A percentile compares a stretch with the other conserved stretches of the same genome.
phyloP scores from a whole-genome alignment of 2,329 filamentous ascomycete species.

The Aspergillus novoparasiticus region DNA sequence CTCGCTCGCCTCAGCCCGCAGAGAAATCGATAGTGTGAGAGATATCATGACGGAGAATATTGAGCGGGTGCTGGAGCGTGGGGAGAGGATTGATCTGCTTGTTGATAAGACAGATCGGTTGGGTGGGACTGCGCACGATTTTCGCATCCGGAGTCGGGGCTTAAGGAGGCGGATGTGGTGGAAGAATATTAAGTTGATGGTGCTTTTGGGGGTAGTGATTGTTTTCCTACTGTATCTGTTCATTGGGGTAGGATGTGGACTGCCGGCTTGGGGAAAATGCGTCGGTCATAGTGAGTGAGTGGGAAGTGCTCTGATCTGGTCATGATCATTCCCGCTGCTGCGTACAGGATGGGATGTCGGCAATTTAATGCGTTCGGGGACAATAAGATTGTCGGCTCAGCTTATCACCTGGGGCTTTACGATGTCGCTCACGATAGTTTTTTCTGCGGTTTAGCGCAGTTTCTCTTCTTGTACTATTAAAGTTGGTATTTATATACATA shows the following conservation, averaged over 20 bases:
- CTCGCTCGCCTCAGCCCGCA: conserved; percentile 78
- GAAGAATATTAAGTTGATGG: conserved; percentile 98
- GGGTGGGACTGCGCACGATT: conserved; percentile 85
- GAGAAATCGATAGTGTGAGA: conserved; percentile 88
- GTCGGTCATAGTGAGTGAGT: conserved; percentile 30
- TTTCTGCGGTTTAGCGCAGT: background rate
- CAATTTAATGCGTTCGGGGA: background rate
- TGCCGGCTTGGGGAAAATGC: conserved; percentile 58
- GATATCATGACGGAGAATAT: conserved; percentile 97
- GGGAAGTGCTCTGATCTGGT: background rate
- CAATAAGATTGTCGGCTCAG: background rate
- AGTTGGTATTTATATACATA: background rate
- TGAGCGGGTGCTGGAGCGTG: conserved; percentile 82
- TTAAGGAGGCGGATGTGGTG: conserved; percentile 97
- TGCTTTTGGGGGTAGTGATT: conserved; percentile 69
- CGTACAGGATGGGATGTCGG: background rate
- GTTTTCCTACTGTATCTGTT: conserved; percentile 72
- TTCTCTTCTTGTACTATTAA: background rate
- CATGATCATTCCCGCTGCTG: background rate
- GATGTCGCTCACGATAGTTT: background rate
- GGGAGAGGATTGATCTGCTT: conserved; percentile 88
- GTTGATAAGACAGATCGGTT: conserved; percentile 96
- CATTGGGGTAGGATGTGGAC: conserved; percentile 71
- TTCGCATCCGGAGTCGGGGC: conserved; percentile 81
- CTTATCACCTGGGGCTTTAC: background rate